Percentiles rank a stretch among this genome's conserved stretches.
These are phyloP conservation scores for Closterium sp. DNA, from an alignment of 139 green algal species.

Conservation along the genomic window DNA sequence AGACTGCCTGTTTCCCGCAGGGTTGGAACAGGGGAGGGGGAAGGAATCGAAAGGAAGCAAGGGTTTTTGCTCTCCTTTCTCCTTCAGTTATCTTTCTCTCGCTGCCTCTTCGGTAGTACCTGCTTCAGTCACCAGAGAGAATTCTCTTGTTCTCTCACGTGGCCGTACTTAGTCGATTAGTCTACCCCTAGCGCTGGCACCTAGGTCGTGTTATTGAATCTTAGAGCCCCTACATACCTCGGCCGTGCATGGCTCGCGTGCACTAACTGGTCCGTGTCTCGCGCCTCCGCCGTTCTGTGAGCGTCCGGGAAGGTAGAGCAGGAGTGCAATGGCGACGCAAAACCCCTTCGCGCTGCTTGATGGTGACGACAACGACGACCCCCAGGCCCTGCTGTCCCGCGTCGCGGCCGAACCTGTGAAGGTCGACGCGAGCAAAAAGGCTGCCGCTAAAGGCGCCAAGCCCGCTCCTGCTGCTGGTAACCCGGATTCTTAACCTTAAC, in stretches of 20 bases:
- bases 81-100: not conserved
- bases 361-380: slow-evolving; percentile 45
- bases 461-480: not conserved
- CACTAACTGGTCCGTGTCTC: not conserved
- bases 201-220: slow-evolving; percentile 34
- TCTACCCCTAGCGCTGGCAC: not conserved
- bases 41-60: not conserved
- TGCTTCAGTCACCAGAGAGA: not conserved
- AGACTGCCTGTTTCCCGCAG: not conserved
- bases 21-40: not conserved
- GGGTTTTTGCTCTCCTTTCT: not conserved
- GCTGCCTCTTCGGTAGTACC: not conserved
- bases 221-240: slow-evolving; percentile 57
- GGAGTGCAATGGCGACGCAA: slow-evolving; percentile 28
- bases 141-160: not conserved
- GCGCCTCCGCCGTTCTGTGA: not conserved
- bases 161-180: not conserved
- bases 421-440: slow-evolving; percentile 13
- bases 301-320: not conserved
- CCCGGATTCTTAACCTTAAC: no score
- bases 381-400: slow-evolving; percentile 21
- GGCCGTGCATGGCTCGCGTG: slow-evolving; percentile 56
- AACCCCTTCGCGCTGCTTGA: slow-evolving; percentile 45
- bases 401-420: slow-evolving; percentile 21
- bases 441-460: slow-evolving; percentile 19